Conservation (phyloP, 768 basidiomycete genomes). For the Rhodotorula toruloides region DNA sequence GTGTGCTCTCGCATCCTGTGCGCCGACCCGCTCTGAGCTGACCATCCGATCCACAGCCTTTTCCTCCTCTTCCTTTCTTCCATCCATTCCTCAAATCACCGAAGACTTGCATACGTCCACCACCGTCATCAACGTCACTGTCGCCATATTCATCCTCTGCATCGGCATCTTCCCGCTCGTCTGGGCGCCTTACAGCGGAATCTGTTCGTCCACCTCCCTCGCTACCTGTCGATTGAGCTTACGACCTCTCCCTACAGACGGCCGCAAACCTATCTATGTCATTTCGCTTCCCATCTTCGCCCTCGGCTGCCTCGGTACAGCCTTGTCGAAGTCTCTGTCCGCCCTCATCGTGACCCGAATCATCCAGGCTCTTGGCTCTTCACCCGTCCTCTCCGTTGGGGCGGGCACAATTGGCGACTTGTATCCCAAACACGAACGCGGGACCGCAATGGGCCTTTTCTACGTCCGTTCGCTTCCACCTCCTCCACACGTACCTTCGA, state of each 20-base stretch:
- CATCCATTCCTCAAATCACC: background rate
- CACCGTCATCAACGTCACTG: constrained; percentile 7
- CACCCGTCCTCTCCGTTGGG: constrained; percentile 18
- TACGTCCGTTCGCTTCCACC: background rate
- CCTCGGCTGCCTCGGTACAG: constrained; percentile 16
- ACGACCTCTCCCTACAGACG: constrained; percentile 13
- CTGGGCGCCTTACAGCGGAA: constrained; percentile 1
- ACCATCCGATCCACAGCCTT: background rate
- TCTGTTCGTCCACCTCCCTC: constrained; percentile 1
- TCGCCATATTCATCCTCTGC: constrained; percentile 16
- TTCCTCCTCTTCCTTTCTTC: constrained; percentile 1
- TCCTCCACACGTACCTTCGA: too few relatives aligned
- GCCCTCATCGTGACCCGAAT: constrained; percentile 20
- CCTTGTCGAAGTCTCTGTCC: constrained; percentile 6
- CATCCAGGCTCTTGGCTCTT: constrained; percentile 18
- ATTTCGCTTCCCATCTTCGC: constrained; percentile 18
- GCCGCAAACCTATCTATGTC: constrained; percentile 21
- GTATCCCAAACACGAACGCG: constrained; percentile 8
- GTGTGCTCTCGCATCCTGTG: background rate
- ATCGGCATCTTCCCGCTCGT: constrained; percentile 14
- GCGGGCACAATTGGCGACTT: constrained; percentile 27
- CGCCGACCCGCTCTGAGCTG: too few relatives aligned
- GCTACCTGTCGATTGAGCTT: background rate
- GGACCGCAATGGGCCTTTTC: constrained; percentile 8
- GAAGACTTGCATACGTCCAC: constrained; percentile 11